Evolutionary conservation across 106 monocot species (phyloP).

Genomic region (Phalaenopsis equestris): DNA sequence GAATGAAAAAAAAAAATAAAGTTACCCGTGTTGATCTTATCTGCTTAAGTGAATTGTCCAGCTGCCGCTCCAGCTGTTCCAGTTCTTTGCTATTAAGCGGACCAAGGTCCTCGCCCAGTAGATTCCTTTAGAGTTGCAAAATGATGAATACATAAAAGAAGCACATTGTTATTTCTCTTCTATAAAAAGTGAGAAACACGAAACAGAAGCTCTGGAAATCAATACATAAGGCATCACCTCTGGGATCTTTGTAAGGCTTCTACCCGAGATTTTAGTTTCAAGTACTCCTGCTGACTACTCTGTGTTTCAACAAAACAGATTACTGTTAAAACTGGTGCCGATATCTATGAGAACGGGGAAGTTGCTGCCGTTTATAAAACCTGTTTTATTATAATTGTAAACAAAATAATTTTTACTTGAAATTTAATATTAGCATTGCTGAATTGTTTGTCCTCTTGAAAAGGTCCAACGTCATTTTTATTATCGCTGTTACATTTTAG

Average conservation of each 20-base stretch:
- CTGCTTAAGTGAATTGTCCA: constrained; percentile 20
- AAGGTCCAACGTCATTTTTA: too few relatives aligned
- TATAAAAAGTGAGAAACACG: background rate
- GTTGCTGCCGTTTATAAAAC: too few relatives aligned
- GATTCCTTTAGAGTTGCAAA: constrained; percentile 10
- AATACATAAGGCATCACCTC: constrained; percentile 13
- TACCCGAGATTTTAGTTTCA: constrained; percentile 29
- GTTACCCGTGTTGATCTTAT: constrained; percentile 24
- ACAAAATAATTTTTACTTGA: too few relatives aligned
- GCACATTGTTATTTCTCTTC: too few relatives aligned
- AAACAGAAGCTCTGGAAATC: background rate
- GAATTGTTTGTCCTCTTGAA: too few relatives aligned
- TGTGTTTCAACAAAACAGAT: background rate
- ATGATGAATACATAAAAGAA: background rate
- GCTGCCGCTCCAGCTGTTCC: constrained; percentile 23
- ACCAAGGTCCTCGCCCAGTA: constrained; percentile 21
- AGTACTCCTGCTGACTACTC: constrained; percentile 36
- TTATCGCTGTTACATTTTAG: too few relatives aligned
- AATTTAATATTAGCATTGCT: too few relatives aligned
- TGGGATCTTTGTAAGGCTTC: constrained; percentile 31
- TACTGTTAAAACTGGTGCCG: background rate
- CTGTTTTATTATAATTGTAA: too few relatives aligned
- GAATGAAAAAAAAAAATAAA: background rate
- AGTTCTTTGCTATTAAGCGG: constrained; percentile 25
- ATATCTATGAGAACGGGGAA: background rate